A percentile compares a stretch with the other conserved stretches of the same genome.
These are phyloP conservation scores for Aspergillus phoenicis DNA, from an alignment of 2,329 filamentous ascomycete species.

Conservation along the genomic window DNA sequence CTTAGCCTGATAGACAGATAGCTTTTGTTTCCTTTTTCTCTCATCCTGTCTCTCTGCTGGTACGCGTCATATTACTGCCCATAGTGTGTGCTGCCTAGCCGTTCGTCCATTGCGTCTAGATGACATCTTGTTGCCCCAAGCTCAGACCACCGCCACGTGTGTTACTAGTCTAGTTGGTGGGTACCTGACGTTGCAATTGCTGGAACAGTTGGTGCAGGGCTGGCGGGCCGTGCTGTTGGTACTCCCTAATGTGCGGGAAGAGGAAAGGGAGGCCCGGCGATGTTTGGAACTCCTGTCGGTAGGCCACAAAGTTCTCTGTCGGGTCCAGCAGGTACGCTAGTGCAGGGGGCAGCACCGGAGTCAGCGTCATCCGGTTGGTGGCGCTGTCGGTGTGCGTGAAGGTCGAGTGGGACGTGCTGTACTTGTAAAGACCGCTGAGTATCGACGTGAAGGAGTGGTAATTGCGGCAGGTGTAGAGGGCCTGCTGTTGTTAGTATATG, in stretches of 20 bases:
- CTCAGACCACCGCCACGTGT: not conserved
- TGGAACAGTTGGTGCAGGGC: slow-evolving; percentile 34
- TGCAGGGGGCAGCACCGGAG: slow-evolving; percentile 28
- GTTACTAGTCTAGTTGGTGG: not conserved
- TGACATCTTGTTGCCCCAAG: not conserved
- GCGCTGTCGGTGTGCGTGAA: slow-evolving; percentile 16
- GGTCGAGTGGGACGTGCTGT: slow-evolving; percentile 30
- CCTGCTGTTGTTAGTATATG: slow-evolving; percentile 24
- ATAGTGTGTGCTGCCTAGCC: not conserved
- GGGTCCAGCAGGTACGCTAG: slow-evolving; percentile 33
- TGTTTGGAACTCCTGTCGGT: slow-evolving; percentile 36
- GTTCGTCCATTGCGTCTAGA: not conserved
- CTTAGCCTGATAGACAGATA: too few species aligned
- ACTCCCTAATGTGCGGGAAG: slow-evolving; percentile 40
- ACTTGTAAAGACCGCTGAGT: slow-evolving; percentile 39
- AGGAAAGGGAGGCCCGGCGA: slow-evolving; percentile 44
- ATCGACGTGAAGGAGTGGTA: slow-evolving; percentile 44
- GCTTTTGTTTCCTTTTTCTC: too few species aligned
- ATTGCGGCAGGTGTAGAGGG: slow-evolving; percentile 32
- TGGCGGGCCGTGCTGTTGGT: slow-evolving; percentile 30
- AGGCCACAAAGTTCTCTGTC: slow-evolving; percentile 37
- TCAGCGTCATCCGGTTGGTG: slow-evolving; percentile 24
- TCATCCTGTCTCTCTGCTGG: too few species aligned
- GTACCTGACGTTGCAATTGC: slow-evolving; percentile 21
- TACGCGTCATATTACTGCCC: too few species aligned